These are phyloP conservation scores for Phytophthora pistaciae DNA, from an alignment of 352 stramenopile species.

Conservation along the genomic window DNA sequence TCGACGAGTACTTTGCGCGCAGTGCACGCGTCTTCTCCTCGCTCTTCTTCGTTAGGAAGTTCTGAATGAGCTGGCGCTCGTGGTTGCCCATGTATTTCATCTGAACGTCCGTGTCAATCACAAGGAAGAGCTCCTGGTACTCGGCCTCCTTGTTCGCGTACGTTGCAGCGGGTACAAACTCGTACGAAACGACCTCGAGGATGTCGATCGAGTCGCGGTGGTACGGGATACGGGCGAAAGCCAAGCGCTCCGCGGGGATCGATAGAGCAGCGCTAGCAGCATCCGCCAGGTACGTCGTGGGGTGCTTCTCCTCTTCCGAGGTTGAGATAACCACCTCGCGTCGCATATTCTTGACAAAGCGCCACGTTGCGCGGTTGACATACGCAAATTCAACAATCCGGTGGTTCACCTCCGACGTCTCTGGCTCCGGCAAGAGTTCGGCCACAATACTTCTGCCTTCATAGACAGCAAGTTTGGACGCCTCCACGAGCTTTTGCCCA, in stretches of 20 bases:
- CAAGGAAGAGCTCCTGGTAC: slow-evolving; percentile 78
- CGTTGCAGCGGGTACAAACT: slow-evolving; percentile 41
- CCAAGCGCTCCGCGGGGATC: slow-evolving; percentile 61
- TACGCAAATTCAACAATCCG: slow-evolving; percentile 75
- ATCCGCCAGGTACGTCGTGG: slow-evolving; percentile 49
- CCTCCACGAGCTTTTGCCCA: slow-evolving; percentile 66
- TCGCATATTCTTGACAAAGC: slow-evolving; percentile 64
- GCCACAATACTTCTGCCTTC: slow-evolving; percentile 80
- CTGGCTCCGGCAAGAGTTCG: slow-evolving; percentile 69
- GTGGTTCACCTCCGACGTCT: slow-evolving; percentile 55
- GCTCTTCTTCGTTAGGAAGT: slow-evolving; percentile 66
- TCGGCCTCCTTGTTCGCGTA: slow-evolving; percentile 43
- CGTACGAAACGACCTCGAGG: slow-evolving; percentile 69
- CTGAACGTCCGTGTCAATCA: slow-evolving; percentile 56
- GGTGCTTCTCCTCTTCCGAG: slow-evolving; percentile 35
- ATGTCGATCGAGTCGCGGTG: slow-evolving; percentile 77
- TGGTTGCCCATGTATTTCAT: slow-evolving; percentile 48
- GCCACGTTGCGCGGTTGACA: slow-evolving; percentile 70
- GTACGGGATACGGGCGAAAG: slow-evolving; percentile 68
- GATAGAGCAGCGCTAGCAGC: slow-evolving; percentile 47
- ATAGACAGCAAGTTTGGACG: slow-evolving; percentile 78
- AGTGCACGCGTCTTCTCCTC: slow-evolving; percentile 63
- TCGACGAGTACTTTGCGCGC: slow-evolving; percentile 55
- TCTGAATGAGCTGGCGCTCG: slow-evolving; percentile 63
- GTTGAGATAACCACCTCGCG: slow-evolving; percentile 68